Conservation (phyloP, 495 filamentous ascomycete species). For the Talaromyces thailandensis region DNA sequence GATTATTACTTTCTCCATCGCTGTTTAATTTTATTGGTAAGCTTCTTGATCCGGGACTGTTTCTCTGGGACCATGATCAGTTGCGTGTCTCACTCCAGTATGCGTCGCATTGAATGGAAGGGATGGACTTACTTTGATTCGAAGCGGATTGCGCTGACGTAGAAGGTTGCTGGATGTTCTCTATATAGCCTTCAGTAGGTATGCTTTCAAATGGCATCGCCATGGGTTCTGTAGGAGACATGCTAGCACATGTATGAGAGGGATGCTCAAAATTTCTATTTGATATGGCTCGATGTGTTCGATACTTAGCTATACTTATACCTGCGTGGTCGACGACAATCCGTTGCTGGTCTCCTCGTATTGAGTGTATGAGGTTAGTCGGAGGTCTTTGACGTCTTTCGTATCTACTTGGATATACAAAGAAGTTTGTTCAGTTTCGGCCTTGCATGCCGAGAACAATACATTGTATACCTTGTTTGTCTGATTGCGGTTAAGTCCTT, state of each 20-base stretch:
- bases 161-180: background rate
- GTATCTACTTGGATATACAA: background rate
- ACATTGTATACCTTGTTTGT: background rate
- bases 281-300: background rate
- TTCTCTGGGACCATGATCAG: background rate
- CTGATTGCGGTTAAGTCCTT: too few relatives aligned
- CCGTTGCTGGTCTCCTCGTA: background rate
- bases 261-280: background rate
- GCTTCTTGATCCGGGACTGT: background rate
- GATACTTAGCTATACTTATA: background rate
- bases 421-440: background rate
- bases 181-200: background rate
- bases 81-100: background rate
- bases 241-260: background rate
- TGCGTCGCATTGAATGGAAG: background rate
- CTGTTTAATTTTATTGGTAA: background rate
- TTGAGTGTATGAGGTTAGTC: background rate
- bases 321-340: background rate
- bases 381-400: background rate
- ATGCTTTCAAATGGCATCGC: background rate
- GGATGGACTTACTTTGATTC: background rate
- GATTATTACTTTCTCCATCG: background rate
- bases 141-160: background rate
- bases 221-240: background rate
- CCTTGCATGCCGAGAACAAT: background rate